Evolutionary conservation across 139 green algal species (phyloP).

Genomic region (Coccomyxa sp.): DNA sequence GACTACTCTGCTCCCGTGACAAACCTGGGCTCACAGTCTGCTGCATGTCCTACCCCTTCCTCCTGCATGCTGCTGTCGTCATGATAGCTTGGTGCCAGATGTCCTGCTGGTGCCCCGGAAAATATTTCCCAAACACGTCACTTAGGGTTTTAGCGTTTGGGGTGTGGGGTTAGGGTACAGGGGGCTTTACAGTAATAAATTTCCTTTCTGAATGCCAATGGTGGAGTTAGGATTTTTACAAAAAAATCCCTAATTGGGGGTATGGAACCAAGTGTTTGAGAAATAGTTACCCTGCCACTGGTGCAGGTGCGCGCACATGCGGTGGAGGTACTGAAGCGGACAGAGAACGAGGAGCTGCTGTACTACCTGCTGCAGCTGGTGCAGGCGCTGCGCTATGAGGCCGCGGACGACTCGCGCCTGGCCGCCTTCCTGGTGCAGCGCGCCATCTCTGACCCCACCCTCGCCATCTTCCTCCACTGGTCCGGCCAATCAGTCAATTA

Average conservation of each 20-base stretch:
- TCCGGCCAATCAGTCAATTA: slow-evolving; percentile 2
- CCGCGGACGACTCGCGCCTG: slow-evolving; percentile 51
- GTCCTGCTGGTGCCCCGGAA: too few relatives aligned
- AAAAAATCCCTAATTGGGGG: too few relatives aligned
- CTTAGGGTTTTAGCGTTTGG: too few relatives aligned
- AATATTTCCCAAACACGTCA: too few relatives aligned
- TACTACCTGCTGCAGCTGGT: slow-evolving; percentile 93
- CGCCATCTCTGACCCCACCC: slow-evolving; percentile 42
- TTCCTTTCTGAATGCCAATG: too few relatives aligned
- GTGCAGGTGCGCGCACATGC: slow-evolving; percentile 65
- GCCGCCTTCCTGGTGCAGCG: slow-evolving; percentile 72
- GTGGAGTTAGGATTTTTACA: too few relatives aligned
- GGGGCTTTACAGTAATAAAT: too few relatives aligned
- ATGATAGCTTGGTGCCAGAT: too few relatives aligned
- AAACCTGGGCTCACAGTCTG: not conserved
- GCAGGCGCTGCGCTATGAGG: slow-evolving; percentile 90
- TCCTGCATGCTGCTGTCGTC: too few relatives aligned
- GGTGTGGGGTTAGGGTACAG: too few relatives aligned
- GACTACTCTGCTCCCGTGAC: not conserved
- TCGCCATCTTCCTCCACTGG: slow-evolving; percentile 85
- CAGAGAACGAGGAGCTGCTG: slow-evolving; percentile 84
- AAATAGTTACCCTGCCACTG: too few relatives aligned
- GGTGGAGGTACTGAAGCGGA: slow-evolving; percentile 57
- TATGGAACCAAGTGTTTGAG: too few relatives aligned
- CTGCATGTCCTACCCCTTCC: not conserved